Base-by-base conservation (phyloP, 768 basidiomycete species). In the Lentinus brumalis region DNA sequence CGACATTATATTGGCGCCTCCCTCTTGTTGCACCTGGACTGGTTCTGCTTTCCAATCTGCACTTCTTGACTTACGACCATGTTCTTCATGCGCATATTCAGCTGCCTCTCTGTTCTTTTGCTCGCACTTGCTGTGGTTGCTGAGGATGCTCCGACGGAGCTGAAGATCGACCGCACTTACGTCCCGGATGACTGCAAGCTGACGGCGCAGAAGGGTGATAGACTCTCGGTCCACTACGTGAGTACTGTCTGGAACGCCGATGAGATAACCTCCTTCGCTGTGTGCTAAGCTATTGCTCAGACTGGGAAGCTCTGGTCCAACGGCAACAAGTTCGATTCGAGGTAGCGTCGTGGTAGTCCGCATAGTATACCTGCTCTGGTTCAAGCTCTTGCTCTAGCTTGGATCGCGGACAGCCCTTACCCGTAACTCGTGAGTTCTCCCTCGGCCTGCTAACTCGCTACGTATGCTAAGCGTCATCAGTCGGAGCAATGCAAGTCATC, bases 271-370 rank as follows among this genome's bases (percentile, higher is more conserved):
- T n/a, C 15, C 14, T 2, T 2, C 4, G 15, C 31, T 3, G 10
- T 29, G 9, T 6, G 16, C 3, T 41, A n/a, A 51, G 7, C 31
- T 29, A 51, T 47, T 51, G 49, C 60, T 18, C 31, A 96, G 85
- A 93, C 92, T 4, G 96, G 95, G 4, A 96, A 83, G 9, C 74
- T 98, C 53, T 86, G 86, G 66, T 74, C 82, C 10, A 86, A 80
- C 53, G 94, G 94, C 8, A 82, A 82, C 60, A 90, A 95, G 72
- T 98, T 98, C 67, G 95, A 98, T 74, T 95, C 93, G 9, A 94
- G 92, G 84, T 89, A 68, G 7, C 81, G 67, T 50, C 1, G 11
- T 32, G 6, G 8, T 2, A 3, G 5, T 31, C 15, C 50, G 26
- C 10, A 26, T 9, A 8, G n/a, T 16, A 8, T 52, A n/a, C 5